Conservation (phyloP, 352 stramenopile species). For the Phytophthora sp. region DNA sequence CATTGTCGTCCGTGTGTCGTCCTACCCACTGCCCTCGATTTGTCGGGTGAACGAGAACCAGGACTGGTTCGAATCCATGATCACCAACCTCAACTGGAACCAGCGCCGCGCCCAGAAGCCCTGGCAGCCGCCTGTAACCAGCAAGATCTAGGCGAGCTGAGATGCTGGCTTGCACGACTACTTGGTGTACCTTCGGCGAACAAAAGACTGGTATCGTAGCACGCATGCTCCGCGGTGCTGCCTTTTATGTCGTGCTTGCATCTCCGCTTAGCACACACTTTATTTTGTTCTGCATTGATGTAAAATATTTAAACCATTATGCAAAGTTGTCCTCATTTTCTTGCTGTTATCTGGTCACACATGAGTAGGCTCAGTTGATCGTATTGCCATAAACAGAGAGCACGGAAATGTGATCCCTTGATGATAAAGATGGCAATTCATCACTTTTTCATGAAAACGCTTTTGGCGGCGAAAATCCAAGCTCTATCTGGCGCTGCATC, state of each 20-base stretch:
- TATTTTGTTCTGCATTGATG: conserved; percentile 37
- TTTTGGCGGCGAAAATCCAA: conserved; percentile 34
- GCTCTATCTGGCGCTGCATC: conserved; percentile 60
- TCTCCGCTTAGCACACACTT: conserved; percentile 27
- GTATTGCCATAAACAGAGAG: no score
- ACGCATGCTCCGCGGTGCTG: conserved; percentile 8
- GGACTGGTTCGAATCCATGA: conserved; percentile 94
- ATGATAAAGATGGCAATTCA: conserved; percentile 11
- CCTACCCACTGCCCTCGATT: conserved; percentile 88
- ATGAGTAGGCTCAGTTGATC: conserved; percentile 19
- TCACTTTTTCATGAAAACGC: conserved; percentile 27
- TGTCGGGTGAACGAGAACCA: conserved; percentile 90
- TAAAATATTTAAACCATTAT: conserved; percentile 46
- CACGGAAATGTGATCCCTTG: no score
- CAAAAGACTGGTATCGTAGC: conserved; percentile 13
- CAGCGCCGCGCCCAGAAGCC: conserved; percentile 85
- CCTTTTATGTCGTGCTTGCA: conserved; percentile 10
- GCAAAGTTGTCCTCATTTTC: conserved; percentile 9
- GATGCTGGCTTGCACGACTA: conserved; percentile 4
- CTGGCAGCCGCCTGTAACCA: conserved; percentile 49
- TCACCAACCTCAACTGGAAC: conserved; percentile 94
- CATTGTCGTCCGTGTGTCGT: conserved; percentile 88
- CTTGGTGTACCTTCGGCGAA: conserved; percentile 18
- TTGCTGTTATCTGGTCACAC: conserved; percentile 5
- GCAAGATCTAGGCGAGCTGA: conserved; percentile 36